Evolutionary conservation across 768 basidiomycete genomes (phyloP).

Genomic region (Kwoniella shandongensis): DNA sequence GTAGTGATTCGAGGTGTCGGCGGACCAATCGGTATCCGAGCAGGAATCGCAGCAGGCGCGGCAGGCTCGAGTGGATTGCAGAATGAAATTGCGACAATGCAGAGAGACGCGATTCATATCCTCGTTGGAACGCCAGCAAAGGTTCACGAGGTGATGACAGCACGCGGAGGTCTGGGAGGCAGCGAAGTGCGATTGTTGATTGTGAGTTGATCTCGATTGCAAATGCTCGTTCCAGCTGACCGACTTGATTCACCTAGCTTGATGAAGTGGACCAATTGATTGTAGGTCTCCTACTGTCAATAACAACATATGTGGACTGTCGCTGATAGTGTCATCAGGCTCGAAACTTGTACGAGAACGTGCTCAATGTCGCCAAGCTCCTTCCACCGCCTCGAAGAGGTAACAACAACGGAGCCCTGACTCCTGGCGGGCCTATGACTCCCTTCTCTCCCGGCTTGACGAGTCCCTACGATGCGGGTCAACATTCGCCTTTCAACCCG

Average conservation of each 20-base stretch:
- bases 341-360: constrained; percentile 91
- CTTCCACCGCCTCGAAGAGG: constrained; percentile 79
- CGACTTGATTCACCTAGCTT: constrained; percentile 53
- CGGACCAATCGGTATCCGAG: constrained; percentile 82
- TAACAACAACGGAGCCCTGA: constrained; percentile 56
- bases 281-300: constrained; percentile 50
- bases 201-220: constrained; percentile 30
- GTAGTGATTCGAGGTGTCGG: constrained; percentile 72
- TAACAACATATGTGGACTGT: not conserved
- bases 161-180: constrained; percentile 72
- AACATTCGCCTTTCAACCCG: constrained; percentile 54
- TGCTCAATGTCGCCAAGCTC: constrained; percentile 87
- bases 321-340: constrained; percentile 51
- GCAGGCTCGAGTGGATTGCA: constrained; percentile 63
- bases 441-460: constrained; percentile 37
- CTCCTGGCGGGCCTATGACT: constrained; percentile 51
- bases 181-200: constrained; percentile 89
- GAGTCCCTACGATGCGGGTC: constrained; percentile 51
- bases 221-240: not conserved
- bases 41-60: constrained; percentile 78
- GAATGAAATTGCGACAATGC: constrained; percentile 77
- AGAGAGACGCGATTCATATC: constrained; percentile 90
- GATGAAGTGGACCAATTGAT: constrained; percentile 99
- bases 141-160: constrained; percentile 83
- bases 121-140: constrained; percentile 97